Conservation (phyloP, 2,329 filamentous ascomycete species). For the Fusarium sp. region DNA sequence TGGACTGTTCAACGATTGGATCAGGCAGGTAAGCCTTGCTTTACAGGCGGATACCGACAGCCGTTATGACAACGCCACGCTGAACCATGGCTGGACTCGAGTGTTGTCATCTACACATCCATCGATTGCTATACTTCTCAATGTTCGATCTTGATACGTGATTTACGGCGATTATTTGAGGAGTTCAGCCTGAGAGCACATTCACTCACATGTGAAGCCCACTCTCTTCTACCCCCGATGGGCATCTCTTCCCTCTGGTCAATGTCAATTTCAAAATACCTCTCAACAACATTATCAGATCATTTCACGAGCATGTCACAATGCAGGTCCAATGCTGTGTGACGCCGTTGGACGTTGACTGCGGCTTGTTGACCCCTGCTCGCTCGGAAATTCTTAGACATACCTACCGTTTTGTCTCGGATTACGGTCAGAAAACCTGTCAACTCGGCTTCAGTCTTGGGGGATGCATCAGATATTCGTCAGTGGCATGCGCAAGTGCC, state of each 20-base stretch:
- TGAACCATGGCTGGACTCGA: not conserved
- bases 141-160: too few relatives aligned
- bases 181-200: not conserved
- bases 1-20: slow-evolving; percentile 8
- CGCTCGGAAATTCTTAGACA: slow-evolving; percentile 31
- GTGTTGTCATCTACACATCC: not conserved
- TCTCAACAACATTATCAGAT: slow-evolving; percentile 22
- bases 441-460: not conserved
- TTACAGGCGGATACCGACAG: not conserved
- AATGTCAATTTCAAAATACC: slow-evolving; percentile 23
- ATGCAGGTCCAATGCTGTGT: slow-evolving; percentile 35
- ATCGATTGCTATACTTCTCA: not conserved
- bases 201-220: not conserved
- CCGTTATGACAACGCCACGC: not conserved
- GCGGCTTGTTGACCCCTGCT: slow-evolving; percentile 12
- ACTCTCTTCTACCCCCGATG: not conserved
- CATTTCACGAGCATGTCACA: slow-evolving; percentile 15
- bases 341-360: slow-evolving; percentile 24
- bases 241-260: not conserved
- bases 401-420: slow-evolving; percentile 8
- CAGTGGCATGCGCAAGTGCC: not conserved
- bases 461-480: not conserved
- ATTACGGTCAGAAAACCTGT: not conserved
- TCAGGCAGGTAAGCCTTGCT: not conserved
- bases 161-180: not conserved